Evolutionary conservation across 805 yeast genomes (phyloP).

Genomic region (Lachancea mirantina): DNA sequence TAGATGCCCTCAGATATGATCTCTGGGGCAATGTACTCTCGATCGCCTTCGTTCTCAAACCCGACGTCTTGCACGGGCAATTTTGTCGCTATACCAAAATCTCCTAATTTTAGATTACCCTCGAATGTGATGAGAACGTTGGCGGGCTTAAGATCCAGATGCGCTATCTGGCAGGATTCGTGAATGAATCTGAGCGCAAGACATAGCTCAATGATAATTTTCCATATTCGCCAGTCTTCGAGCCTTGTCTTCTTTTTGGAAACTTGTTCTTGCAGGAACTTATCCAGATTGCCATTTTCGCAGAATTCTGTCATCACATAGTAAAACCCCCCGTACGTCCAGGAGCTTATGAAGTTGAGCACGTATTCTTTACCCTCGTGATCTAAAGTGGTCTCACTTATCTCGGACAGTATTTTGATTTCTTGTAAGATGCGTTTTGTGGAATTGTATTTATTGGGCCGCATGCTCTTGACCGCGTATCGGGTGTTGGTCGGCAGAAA

Average conservation of each 20-base stretch:
- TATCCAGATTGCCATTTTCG: conserved; percentile 86
- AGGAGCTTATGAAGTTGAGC: conserved; percentile 70
- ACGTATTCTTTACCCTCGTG: conserved; percentile 65
- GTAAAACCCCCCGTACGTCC: conserved; percentile 70
- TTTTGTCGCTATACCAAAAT: conserved; percentile 88
- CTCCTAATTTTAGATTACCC: conserved; percentile 90
- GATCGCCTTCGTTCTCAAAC: conserved; percentile 92
- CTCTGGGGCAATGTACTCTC: conserved; percentile 97
- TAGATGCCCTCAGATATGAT: conserved; percentile 74
- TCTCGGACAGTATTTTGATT: conserved; percentile 24
- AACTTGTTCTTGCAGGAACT: conserved; percentile 72
- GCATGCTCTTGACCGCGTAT: conserved; percentile 85
- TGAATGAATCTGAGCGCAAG: conserved; percentile 80
- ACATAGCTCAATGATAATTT: conserved; percentile 76
- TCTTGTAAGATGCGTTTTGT: conserved; percentile 26
- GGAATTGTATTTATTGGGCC: conserved; percentile 35
- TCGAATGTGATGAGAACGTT: conserved; percentile 91
- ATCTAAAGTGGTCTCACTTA: conserved; percentile 35
- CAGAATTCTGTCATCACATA: conserved; percentile 94
- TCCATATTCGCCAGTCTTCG: conserved; percentile 98
- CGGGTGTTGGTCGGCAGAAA: conserved; percentile 48
- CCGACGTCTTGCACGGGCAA: conserved; percentile 55
- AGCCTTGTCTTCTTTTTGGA: conserved; percentile 48
- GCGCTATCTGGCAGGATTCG: conserved; percentile 61
- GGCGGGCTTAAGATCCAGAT: conserved; percentile 91